These are phyloP conservation scores for Macaranga tanarius DNA, from an alignment of 441 rosid species.

Conservation along the genomic window DNA sequence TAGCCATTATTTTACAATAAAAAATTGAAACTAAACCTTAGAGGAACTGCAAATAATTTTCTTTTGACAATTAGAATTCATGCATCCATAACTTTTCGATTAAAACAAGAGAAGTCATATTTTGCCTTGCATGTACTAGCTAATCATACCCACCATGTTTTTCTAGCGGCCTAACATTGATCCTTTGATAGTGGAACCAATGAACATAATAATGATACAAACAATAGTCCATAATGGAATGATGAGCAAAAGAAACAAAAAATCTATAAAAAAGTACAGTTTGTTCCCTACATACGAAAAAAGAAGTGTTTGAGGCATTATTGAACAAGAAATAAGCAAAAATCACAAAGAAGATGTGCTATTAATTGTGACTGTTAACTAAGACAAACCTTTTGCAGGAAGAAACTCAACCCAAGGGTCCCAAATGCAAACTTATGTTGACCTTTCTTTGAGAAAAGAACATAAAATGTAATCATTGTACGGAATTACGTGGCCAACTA, in stretches of 20 bases:
- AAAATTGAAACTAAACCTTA: too few relatives aligned
- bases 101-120: too few relatives aligned
- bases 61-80: too few relatives aligned
- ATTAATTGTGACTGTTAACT: neutral
- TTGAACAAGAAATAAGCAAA: neutral
- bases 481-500: constrained; percentile 39
- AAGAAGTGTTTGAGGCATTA: neutral
- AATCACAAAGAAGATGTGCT: too few relatives aligned
- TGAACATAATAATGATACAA: neutral
- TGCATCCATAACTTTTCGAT: too few relatives aligned
- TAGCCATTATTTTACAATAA: too few relatives aligned
- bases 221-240: neutral
- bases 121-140: too few relatives aligned
- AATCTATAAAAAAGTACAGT: neutral
- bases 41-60: too few relatives aligned
- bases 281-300: neutral
- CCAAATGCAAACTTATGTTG: constrained; percentile 36
- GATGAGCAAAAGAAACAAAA: neutral
- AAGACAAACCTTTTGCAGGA: neutral
- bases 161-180: neutral
- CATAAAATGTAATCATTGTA: constrained; percentile 32
- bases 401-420: constrained; percentile 24
- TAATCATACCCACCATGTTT: constrained; percentile 8
- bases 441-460: constrained; percentile 26
- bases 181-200: neutral